Base-by-base conservation (phyloP, 2,329 filamentous ascomycete genomes). In the Teratosphaeria nubilosa region DNA sequence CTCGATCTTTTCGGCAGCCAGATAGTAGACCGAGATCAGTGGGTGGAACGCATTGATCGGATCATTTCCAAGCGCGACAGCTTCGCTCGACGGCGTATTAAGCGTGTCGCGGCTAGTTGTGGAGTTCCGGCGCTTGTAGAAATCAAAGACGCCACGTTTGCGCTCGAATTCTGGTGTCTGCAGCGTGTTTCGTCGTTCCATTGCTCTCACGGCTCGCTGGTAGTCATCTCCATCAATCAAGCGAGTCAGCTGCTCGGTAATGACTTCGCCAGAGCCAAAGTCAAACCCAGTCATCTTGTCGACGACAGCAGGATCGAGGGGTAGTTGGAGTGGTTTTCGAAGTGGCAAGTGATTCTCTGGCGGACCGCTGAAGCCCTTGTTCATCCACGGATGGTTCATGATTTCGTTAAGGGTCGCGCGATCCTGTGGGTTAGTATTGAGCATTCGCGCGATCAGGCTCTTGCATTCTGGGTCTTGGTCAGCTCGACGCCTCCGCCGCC, bases 281-380 rank as follows among this genome's bases (percentile, higher is more conserved):
- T 97, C 95, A 72, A 99, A 99, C 2, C 94, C 94, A 25, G 91
- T 95, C 94, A 99, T 99, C 65, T 89, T 91, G 54, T 90, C 84
- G 58, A 99, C 83, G 4, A 97, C 86, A 51, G 88, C 86, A 1
- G 82, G 78, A 69, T 97, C 92, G 10, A 99, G 77, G 5, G 92
- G 91, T 14, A 95, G 77, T 41, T 87, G 83, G n/a, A 97, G 74
- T 1, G 94, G 90, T 66, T 96, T 92, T 54, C 94, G 86, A 32
- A 78, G 74, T 3, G 91, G 91, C 1, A 99, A 78, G 63, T 88
- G 90, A 68, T 96, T 99, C 61, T 97, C 94, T 0, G 91, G 91
- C 9, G 91, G 85, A 1, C 83, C 84, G 68, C 81, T 87, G 72
- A 91, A 97, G 9, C 92, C 91, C 73, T 97, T 97, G 54, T 83